Base-by-base conservation (phyloP, 768 basidiomycete species). In the Xerocomus potaroensis region DNA sequence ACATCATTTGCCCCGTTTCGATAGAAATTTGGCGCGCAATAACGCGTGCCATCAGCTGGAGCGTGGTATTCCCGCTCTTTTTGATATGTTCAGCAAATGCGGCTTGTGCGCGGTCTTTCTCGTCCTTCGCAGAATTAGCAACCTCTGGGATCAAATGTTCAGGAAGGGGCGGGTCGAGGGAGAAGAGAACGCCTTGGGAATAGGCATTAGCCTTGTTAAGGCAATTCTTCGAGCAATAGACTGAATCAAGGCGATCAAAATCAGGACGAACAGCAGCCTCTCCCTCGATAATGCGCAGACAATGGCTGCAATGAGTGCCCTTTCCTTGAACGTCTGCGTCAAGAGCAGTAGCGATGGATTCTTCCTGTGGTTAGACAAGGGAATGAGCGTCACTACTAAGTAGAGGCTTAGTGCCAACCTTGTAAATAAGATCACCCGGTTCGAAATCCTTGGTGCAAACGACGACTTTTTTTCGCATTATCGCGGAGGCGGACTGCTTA, bases 401-500 rank as follows among this genome's bases (percentile, higher is more conserved):
- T 12, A 36, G 31, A 24, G 33, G 38, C 26, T 38, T 1, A 4
- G 16, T 14, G 51, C 48, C 40, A 62, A 82, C 89, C 75, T 77
- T 83, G 69, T 90, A 92, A 41, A 92, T 87, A 37, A 79, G 69
- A 48, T 91, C 85, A 38, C 87, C 89, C 3, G 74, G 74, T 40
- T 74, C 65, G 47, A 91, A 74, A 55, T 89, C 84, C 62, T 83
- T 81, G 47, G 70, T 75, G 24, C 80, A 79, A 27, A 88, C 71
- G 27, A 90, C 66, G 21, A 79, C 69, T 58, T 78, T 80, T 41
- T 75, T 77, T 34, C 56, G 72, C 53, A 41, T 64, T 59, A 59
- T 64, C 2, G 44, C 41, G 33, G 45, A 41, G 3, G 41, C 33
- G 12, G 53, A 30, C 52, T 59, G 55, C 15, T 11, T 38, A 23